Conservation (phyloP, 2,329 filamentous ascomycete genomes). For the Aspergillus brasiliensis region DNA sequence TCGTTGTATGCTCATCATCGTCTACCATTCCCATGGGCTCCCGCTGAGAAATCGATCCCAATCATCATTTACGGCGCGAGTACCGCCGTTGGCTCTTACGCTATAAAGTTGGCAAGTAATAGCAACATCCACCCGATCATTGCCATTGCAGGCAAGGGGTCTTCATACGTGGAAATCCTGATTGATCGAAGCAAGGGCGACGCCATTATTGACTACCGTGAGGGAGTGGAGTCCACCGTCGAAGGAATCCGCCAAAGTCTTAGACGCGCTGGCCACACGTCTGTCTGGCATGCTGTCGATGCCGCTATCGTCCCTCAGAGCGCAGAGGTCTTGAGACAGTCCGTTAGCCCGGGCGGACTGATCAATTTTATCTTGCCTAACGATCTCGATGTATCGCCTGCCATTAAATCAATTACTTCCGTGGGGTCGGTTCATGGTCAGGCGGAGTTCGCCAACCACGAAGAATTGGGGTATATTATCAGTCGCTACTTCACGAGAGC, state of each 20-base stretch:
- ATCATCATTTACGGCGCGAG: constrained; percentile 50
- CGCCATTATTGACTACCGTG: constrained; percentile 60
- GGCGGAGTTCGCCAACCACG: too few relatives aligned
- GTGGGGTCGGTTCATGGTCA: not conserved
- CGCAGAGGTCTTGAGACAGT: not conserved
- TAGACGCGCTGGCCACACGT: too few relatives aligned
- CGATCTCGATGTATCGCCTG: not conserved
- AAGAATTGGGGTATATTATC: not conserved
- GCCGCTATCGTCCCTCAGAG: too few relatives aligned
- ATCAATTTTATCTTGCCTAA: not conserved
- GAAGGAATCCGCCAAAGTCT: constrained; percentile 51
- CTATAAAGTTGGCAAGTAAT: constrained; percentile 55
- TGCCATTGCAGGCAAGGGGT: constrained; percentile 56
- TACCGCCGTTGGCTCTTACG: constrained; percentile 58
- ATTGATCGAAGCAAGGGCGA: constrained; percentile 57
- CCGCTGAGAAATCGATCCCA: constrained; percentile 34
- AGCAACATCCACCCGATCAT: constrained; percentile 63
- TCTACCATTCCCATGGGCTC: constrained; percentile 52
- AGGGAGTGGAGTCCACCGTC: constrained; percentile 55
- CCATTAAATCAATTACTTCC: not conserved
- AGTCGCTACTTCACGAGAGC: not conserved
- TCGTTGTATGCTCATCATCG: constrained; percentile 50
- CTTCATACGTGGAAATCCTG: constrained; percentile 52
- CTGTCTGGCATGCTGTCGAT: too few relatives aligned
- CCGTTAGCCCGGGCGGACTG: not conserved